Evolutionary conservation across 768 basidiomycete species (phyloP).

Genomic region (Trametes gibbosa): DNA sequence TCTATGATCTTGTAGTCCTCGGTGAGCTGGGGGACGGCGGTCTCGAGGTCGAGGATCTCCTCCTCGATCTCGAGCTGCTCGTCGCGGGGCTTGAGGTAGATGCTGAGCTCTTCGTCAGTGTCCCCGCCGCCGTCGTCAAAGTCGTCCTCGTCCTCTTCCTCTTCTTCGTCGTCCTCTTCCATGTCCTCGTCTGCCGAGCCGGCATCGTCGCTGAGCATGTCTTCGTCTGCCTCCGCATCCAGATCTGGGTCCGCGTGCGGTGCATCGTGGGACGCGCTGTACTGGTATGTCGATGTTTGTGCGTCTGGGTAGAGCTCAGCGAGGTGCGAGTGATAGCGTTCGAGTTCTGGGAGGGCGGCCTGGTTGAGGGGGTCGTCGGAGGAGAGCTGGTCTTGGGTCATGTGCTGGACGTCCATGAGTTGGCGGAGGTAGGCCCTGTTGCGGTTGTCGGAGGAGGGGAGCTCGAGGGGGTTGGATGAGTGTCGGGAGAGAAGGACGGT

Average conservation of each 20-base stretch:
- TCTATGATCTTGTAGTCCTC: constrained; percentile 79
- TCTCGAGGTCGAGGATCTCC: constrained; percentile 74
- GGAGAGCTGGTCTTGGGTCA: constrained; percentile 32
- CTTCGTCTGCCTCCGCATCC: constrained; percentile 27
- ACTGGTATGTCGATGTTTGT: neutral
- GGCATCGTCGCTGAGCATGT: constrained; percentile 34
- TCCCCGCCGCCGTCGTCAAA: constrained; percentile 37
- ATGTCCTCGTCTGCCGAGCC: constrained; percentile 44
- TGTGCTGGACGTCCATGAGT: constrained; percentile 35
- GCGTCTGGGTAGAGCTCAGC: constrained; percentile 39
- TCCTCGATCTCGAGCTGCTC: constrained; percentile 72
- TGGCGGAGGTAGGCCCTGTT: constrained; percentile 45
- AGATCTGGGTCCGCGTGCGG: constrained; percentile 31
- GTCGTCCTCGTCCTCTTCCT: constrained; percentile 32
- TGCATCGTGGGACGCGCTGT: constrained; percentile 1
- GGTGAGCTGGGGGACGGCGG: constrained; percentile 61
- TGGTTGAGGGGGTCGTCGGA: constrained; percentile 53
- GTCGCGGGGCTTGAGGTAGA: constrained; percentile 54
- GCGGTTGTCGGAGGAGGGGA: constrained; percentile 56
- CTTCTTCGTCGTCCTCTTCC: constrained; percentile 31
- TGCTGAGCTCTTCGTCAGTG: constrained; percentile 61
- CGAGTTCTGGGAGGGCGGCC: constrained; percentile 38
- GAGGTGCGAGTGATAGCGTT: constrained; percentile 51
- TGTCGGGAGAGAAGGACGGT: constrained; percentile 56
- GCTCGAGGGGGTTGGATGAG: constrained; percentile 73